Base-by-base conservation (phyloP, 2,329 filamentous ascomycete genomes). In the Arachnopeziza araneosa region DNA sequence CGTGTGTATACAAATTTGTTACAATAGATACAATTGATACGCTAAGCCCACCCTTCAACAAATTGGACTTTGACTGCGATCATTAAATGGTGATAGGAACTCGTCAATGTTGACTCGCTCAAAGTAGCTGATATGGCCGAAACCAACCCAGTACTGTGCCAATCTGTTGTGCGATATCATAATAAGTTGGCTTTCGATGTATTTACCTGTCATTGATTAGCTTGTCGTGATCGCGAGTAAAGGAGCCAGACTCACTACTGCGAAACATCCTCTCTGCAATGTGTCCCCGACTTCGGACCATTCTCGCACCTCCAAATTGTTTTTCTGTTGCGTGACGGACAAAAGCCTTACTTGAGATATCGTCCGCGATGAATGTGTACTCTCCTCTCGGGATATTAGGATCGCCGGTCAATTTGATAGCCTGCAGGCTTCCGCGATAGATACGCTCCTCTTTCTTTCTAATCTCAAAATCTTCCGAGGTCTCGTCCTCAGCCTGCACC, bases 321-420 rank as follows among this genome's bases (percentile, higher is more conserved):
- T 82, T 76, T 60, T 92, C 88, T 1, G 83, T 77, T 0, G 87
- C 84, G 1, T 85, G 76, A 0, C 86, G 78, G 0, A 93, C 74
- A 23, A 88, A 79, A 0, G 90, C 91, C 0, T 70, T 75, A 0
- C 81, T 78, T 0, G 89, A 87, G 44, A 98, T 83, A 67, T 97
- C 91, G 5, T 91, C 83, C 0, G 86, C 88, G 2, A 90, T 80
- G 71, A 96, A 97, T 0, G 89, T 91, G 66, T 87, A 85, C 73
- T 97, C 89, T 9, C 93, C 93, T 9, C 93, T 82, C 0, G 93
- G 93, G 17, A 98, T 86, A 66, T 97, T 96, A 0, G 88, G 85
- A 69, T 99, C 93, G 0, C 93, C 93, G 0, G 93, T 98, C 36
- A 99, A 77, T 72, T 98, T 98, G 70, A 97, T 86, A 0, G 89